Evolutionary conservation across 352 stramenopile species (phyloP), one percentile per base, ranked within the genome.

Genomic region (Globisporangium splendens): DNA sequence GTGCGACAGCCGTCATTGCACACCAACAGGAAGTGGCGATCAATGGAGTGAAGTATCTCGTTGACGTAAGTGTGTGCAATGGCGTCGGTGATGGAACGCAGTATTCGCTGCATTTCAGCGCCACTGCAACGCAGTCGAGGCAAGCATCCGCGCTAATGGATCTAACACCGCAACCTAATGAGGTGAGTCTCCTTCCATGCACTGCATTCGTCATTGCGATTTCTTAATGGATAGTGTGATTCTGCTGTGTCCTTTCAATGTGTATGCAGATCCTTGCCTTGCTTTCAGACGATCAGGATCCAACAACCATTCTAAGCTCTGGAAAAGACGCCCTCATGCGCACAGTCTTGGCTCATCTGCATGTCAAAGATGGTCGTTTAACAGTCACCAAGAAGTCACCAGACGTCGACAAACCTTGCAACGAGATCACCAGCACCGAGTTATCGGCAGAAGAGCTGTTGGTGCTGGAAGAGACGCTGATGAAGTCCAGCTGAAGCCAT

Each of bases 391-490:
- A 31, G 39, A n/a, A 44, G 39, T 1, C 39, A n/a, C 17, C 17
- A 15, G 17, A 18, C 5, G 39, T 10, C n/a, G 13, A 13, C 5
- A 8, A 50, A 18, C 17, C 5, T n/a, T 38, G 10, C 22, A 46
- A 13, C 31, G 48, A 44, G 13, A 44, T 44, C 39, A 8, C 39
- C 2, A 44, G 42, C 42, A 51, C 38, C 3, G 56, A 65, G 39
- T 24, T 74, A 39, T 72, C 65, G 18, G 50, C 31, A 12, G 69
- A 73, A 10, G 65, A 77, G 59, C 47, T 63, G 21, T 56, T 52
- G 10, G 51, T 77, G 20, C 54, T 73, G 10, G 50, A 66, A 6
- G 62, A 71, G 17, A 69, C 69, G n/a, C 56, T 76, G 10, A n/a
- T 50, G 58, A 50, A 54, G 28, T 54, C 11, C 12, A 43, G 51